Evolutionary conservation across 371 early-diverging fungal genomes (phyloP), one percentile per base, ranked within the genome.

Genomic region (Ordospora colligata): DNA sequence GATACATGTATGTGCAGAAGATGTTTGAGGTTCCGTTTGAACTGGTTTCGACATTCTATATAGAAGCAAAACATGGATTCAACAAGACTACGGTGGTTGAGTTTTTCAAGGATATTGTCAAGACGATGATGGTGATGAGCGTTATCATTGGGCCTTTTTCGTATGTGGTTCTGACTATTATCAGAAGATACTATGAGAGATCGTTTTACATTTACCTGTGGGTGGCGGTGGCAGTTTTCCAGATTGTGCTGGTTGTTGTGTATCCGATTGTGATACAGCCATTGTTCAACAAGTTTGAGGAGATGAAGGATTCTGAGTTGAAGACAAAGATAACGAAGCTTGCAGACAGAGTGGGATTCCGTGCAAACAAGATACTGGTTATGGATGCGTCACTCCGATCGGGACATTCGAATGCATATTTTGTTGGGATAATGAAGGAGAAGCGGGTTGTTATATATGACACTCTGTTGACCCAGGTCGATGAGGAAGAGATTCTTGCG

Each of bases 361-460:
- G 94, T n/a, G 86, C 94, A 46, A 91, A 88, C 73, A 93, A 95
- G 82, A 86, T 97, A 21, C 93, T 90, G 74, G 90, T 93, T 17
- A 91, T 96, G 83, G 96, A 97, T 83, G 95, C 95, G 22, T 91
- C 91, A 81, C 93, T 89, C 82, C 89, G 96, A 43, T 90, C 90
- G 2, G 84, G 90, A 17, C 96, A 97, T 82, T 91, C 91, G 47
- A 96, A 97, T 84, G 97, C 97, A 0, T 97, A 95, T 85, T 94
- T 97, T 53, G 49, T 65, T 42, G 83, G 83, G 7, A 43, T 81
- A 22, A 92, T 91, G 80, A 91, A 92, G 83, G 90, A 92, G 86
- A 95, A 95, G 88, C 90, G 93, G 52, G 94, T 97, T 79, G 96
- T 97, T 0, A 78, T 97, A 7, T 97, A 87, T 83, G 96, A 97